Base-by-base conservation (phyloP, 768 basidiomycete genomes). In the Agaricus subrufescens region DNA sequence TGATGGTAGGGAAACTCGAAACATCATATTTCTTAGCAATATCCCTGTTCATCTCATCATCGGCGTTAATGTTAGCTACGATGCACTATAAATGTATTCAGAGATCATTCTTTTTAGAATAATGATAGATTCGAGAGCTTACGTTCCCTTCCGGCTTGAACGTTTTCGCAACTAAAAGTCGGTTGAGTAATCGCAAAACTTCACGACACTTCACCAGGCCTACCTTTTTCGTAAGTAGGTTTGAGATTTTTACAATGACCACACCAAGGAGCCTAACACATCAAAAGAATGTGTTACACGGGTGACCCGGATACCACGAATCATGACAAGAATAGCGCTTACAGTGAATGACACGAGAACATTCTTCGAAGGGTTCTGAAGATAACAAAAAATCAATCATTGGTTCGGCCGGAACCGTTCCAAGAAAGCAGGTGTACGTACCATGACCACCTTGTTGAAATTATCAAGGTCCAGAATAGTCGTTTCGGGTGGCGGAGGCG, bases 231-330 rank as follows among this genome's bases (percentile, higher is more conserved):
- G 65, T 89, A 94, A 31, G 79, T 77, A 19, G 94, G 94, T 71
- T 95, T 95, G 70, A 97, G 69, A 61, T 58, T 79, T 76, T 98
- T 98, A 82, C 96, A 98, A 77, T 98, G 94, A 30, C 94, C 93
- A 62, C 95, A 95, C 92, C 91, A 88, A 39, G 84, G 83, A 26
- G 89, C 81, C 80, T 82, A 60, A 46, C 46, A 26, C 14, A 52
- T 47, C 61, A 54, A 34, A 34, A 34, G 50, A 47, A 19, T 1
- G 46, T 48, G 30, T 51, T 56, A 46, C 58, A 43, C n/a, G 34
- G 19, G 19, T 49, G 31, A 14, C 38, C 29, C 34, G 9, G 49
- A 43, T 39, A 49, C 62, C 26, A 55, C 54, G 46, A 43, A 55
- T 50, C 25, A 40, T 44, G 7, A 14, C 57, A 30, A 19, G 15